Base-by-base conservation (phyloP, 2,329 filamentous ascomycete genomes). In the Gliomastix tumulicola region DNA sequence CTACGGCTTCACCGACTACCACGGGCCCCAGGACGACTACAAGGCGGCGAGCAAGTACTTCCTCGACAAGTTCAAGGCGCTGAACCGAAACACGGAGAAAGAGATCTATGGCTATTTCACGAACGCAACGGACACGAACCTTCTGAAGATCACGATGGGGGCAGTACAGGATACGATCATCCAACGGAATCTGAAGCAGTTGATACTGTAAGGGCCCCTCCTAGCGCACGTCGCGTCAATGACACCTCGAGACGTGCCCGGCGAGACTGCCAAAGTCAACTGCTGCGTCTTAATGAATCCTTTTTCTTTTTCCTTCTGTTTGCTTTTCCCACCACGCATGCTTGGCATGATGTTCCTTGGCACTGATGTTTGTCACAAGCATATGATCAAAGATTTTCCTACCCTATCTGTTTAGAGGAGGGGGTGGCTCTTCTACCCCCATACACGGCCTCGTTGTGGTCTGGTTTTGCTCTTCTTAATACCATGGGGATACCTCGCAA, bases 101-200 rank as follows among this genome's bases (percentile, higher is more conserved):
- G 74, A 78, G 48, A 78, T 79, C 9, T 79, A 78, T 48, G 74
- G 74, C 32, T 74, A 79, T 53, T 76, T 78, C 38, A 78, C 74
- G 32, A 78, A 77, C 44, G 74, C 74, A 8, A 79, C 74, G 35
- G 74, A 78, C 48, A 79, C 85, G 22, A 88, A 87, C 53, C 63
- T 90, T 44, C 71, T 90, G 47, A 89, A 88, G 65, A 87, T 88
- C 45, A 90, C 86, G 27, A 90, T 90, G 86, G 74, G 76, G 44
- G 87, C 83, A 10, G 85, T 90, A 38, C 84, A 90, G 61, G 85
- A 90, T 57, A 90, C 88, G 80, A 86, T 88, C 50, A 87, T 88
- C 51, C 84, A 88, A 62, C 82, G 82, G 56, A 88, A 88, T 57
- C 70, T 89, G 38, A 85, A 87, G 63, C 82, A 83, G 61, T 67